Conservation (phyloP, 768 basidiomycete genomes). For the Mycena rebaudengoi region DNA sequence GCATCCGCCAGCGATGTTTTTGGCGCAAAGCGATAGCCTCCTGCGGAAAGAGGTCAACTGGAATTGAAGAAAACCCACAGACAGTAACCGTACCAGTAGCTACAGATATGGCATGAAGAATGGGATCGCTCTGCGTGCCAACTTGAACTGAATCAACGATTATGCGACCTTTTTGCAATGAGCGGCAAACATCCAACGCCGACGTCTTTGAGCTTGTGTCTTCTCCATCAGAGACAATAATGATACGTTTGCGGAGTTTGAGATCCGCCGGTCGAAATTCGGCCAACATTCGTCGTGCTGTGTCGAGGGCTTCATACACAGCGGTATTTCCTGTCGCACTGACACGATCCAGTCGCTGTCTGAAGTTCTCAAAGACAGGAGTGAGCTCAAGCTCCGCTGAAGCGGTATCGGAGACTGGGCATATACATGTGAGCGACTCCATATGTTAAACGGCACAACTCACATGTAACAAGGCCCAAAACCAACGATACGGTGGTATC, state of each 20-base stretch:
- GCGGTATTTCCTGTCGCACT: constrained; percentile 34
- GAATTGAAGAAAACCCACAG: neutral
- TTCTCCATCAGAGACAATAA: constrained; percentile 40
- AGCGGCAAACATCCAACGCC: constrained; percentile 29
- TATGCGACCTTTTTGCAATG: constrained; percentile 27
- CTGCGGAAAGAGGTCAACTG: constrained; percentile 11
- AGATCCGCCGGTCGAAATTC: constrained; percentile 33
- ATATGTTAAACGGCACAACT: neutral
- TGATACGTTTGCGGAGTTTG: constrained; percentile 33
- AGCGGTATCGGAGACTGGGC: constrained; percentile 33
- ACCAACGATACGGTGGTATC: constrained; percentile 37
- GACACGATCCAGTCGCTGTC: constrained; percentile 26
- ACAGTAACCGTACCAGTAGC: constrained; percentile 31
- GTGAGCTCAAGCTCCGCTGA: constrained; percentile 32
- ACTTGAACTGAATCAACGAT: constrained; percentile 41
- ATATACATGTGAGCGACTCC: neutral
- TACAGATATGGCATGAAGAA: constrained; percentile 36
- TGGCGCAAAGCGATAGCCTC: constrained; percentile 40
- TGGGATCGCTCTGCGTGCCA: constrained; percentile 21
- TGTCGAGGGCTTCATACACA: constrained; percentile 37
- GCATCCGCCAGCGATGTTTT: constrained; percentile 37
- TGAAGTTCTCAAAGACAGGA: constrained; percentile 37
- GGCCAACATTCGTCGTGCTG: constrained; percentile 28
- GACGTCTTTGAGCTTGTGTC: constrained; percentile 32
- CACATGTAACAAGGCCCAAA: constrained; percentile 38